These are phyloP conservation scores for Hylodesmum podocarpum DNA, from an alignment of 306 rosid genomes.

Conservation along the genomic window DNA sequence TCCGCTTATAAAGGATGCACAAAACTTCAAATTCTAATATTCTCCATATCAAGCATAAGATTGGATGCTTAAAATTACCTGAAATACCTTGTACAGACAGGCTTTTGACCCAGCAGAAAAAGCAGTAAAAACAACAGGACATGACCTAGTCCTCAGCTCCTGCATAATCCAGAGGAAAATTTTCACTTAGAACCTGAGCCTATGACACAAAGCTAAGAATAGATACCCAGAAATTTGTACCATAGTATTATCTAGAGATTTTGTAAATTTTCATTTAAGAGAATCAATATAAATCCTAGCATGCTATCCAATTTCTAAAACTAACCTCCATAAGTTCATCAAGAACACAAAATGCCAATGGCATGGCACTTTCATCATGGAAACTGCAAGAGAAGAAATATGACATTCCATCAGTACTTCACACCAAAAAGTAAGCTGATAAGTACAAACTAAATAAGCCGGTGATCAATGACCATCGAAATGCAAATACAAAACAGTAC, in stretches of 20 bases:
- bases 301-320: constrained; percentile 18
- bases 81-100: constrained; percentile 78
- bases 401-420: constrained; percentile 6
- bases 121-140: constrained; percentile 81
- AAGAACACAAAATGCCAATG: constrained; percentile 73
- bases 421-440: background rate
- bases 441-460: constrained; percentile 19
- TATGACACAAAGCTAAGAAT: constrained; percentile 13
- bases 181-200: constrained; percentile 18
- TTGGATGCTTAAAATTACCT: constrained; percentile 47
- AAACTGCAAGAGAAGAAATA: constrained; percentile 58
- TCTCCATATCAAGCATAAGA: constrained; percentile 22
- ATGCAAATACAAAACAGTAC: background rate
- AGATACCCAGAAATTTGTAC: background rate
- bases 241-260: background rate
- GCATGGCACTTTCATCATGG: constrained; percentile 66
- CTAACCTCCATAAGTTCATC: constrained; percentile 91
- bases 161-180: constrained; percentile 41
- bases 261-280: constrained; percentile 11
- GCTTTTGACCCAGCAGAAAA: constrained; percentile 93
- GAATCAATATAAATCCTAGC: constrained; percentile 24
- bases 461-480: background rate
- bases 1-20: constrained; percentile 19
- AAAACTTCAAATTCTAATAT: constrained; percentile 18
- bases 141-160: constrained; percentile 70